These are phyloP conservation scores for Colletotrichum orbiculare DNA, from an alignment of 2,329 filamentous ascomycete species.

Conservation along the genomic window DNA sequence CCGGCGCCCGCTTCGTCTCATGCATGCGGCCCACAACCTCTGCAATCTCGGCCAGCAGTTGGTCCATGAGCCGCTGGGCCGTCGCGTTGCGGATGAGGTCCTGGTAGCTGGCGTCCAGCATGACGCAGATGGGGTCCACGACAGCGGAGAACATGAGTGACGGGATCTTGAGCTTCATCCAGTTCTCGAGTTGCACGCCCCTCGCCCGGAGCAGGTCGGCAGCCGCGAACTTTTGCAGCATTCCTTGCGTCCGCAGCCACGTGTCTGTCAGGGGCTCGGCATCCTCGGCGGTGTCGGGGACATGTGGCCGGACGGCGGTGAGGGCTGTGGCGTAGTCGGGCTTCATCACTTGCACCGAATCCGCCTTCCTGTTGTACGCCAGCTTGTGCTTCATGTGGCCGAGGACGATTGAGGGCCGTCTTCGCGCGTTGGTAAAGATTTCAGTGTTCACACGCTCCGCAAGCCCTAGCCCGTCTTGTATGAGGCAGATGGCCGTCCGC, in stretches of 20 bases:
- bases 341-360: slow-evolving; percentile 51
- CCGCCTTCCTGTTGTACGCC: slow-evolving; percentile 51
- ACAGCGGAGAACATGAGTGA: slow-evolving; percentile 80
- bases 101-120: slow-evolving; percentile 82
- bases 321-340: slow-evolving; percentile 48
- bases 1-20: slow-evolving; percentile 73
- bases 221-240: slow-evolving; percentile 73
- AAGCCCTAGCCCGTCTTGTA: slow-evolving; percentile 86
- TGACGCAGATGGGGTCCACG: slow-evolving; percentile 83
- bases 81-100: slow-evolving; percentile 74
- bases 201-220: slow-evolving; percentile 71
- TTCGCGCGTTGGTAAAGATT: slow-evolving; percentile 74
- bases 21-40: slow-evolving; percentile 78
- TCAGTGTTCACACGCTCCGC: slow-evolving; percentile 80
- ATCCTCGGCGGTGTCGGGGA: slow-evolving; percentile 23
- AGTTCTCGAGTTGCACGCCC: slow-evolving; percentile 66
- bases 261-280: slow-evolving; percentile 37
- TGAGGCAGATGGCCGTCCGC: slow-evolving; percentile 77
- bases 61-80: slow-evolving; percentile 73
- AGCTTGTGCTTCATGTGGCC: slow-evolving; percentile 68
- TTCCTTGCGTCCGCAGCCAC: slow-evolving; percentile 56
- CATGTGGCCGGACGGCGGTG: slow-evolving; percentile 42
- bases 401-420: slow-evolving; percentile 80
- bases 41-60: slow-evolving; percentile 80
- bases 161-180: slow-evolving; percentile 81